A percentile compares a stretch with the other conserved stretches of the same genome.
These are phyloP conservation scores for Shiraia bambusicola DNA, from an alignment of 2,329 filamentous ascomycete genomes.

Conservation along the genomic window DNA sequence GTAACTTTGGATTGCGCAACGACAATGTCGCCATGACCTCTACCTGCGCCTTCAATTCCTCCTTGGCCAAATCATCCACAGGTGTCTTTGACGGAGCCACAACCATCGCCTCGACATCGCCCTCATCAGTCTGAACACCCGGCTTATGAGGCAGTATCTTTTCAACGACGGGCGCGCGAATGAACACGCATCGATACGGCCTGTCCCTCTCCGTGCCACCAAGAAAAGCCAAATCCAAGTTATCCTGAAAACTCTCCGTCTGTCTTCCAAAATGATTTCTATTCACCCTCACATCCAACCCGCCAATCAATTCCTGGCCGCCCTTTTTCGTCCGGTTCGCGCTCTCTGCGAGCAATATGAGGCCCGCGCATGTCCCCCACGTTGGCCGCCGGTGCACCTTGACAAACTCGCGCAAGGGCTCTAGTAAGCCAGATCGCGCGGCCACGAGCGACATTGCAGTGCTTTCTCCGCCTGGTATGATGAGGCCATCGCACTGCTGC, in stretches of 20 bases:
- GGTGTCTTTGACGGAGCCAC: constrained; percentile 58
- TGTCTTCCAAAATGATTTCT: constrained; percentile 95
- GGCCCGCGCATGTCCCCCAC: constrained; percentile 94
- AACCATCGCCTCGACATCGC: constrained; percentile 52
- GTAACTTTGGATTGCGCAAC: constrained; percentile 52
- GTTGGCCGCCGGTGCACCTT: constrained; percentile 81
- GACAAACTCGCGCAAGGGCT: constrained; percentile 84
- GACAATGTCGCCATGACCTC: constrained; percentile 62
- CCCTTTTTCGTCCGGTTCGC: constrained; percentile 87
- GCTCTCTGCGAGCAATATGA: constrained; percentile 85
- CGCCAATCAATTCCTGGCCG: constrained; percentile 90
- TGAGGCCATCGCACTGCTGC: constrained; percentile 72
- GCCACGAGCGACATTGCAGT: constrained; percentile 91
- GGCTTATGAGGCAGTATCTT: constrained; percentile 62
- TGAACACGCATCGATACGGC: constrained; percentile 86
- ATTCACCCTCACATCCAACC: constrained; percentile 85
- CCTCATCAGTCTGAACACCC: constrained; percentile 56
- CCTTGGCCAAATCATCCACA: constrained; percentile 48
- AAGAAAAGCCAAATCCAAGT: constrained; percentile 73
- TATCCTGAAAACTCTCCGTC: constrained; percentile 83
- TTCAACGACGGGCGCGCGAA: constrained; percentile 90
- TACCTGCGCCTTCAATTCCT: constrained; percentile 52
- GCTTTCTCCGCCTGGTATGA: constrained; percentile 93
- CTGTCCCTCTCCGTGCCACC: constrained; percentile 28
- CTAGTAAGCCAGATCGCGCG: constrained; percentile 74